Evolutionary conservation across 2,329 filamentous ascomycete species (phyloP).

Genomic region (Drechslerella dactyloides): DNA sequence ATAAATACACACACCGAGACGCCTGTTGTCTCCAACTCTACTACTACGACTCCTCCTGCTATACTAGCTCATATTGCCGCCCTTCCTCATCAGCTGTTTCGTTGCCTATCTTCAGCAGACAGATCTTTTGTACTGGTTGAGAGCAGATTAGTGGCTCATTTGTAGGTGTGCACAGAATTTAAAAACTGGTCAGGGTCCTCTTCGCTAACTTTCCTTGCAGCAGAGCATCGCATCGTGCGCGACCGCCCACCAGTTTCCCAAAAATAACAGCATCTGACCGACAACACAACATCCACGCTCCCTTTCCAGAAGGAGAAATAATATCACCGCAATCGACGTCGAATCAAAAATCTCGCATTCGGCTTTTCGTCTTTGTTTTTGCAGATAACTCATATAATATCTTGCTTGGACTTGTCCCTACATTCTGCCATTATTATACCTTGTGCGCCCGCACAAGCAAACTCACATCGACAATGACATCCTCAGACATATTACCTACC

Average conservation of each 20-base stretch:
- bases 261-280: constrained; percentile 8
- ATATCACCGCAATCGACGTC: background rate
- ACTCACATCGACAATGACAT: constrained; percentile 11
- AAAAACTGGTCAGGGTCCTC: constrained; percentile 12
- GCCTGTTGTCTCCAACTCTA: background rate
- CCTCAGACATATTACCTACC: constrained; percentile 23
- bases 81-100: too few species aligned
- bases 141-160: background rate
- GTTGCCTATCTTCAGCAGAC: background rate
- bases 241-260: constrained; percentile 1
- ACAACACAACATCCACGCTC: constrained; percentile 3
- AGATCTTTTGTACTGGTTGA: background rate
- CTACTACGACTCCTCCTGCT: background rate
- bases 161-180: background rate
- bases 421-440: background rate
- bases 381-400: too few species aligned
- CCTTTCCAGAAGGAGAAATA: background rate
- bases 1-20: background rate
- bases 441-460: background rate
- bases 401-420: too few species aligned
- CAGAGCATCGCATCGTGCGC: constrained; percentile 3
- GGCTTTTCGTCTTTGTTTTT: too few species aligned
- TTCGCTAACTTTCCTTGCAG: constrained; percentile 15
- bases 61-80: background rate
- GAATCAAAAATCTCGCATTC: background rate